Evolutionary conservation across 2,329 filamentous ascomycete species (phyloP), one percentile per base, ranked within the genome.

Genomic region (Fusarium coicis): DNA sequence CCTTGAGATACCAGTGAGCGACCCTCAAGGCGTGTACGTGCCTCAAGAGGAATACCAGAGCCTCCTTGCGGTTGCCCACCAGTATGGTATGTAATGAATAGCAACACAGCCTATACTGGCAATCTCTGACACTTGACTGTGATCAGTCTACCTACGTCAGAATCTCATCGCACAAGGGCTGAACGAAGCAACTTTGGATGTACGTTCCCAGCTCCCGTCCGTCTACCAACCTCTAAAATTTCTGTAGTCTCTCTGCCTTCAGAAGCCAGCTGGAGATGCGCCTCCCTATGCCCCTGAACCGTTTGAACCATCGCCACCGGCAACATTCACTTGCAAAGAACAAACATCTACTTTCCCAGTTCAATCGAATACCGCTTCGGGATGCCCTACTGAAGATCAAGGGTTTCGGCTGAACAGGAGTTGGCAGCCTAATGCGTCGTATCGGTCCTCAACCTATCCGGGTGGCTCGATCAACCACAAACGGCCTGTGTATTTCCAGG

Each of bases 11-110:
- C 34, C 57, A 10, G 23, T 34, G 7, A 60, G 42, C 23, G 56
- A 39, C 32, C 42, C 65, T 14, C 58, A 83, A 60, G 75, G 81
- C 21, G 83, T 93, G 52, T 87, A 85, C 63, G 87, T 94, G 61
- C 83, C 87, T 42, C 89, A 86, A 76, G 79, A 82, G 55, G 90
- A 94, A 77, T 89, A 94, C 81, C 86, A 91, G 55, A 80, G 80
- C 54, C 84, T 94, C 68, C 84, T 90, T 74, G 80, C 86, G 63
- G 72, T 75, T 61, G 83, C 85, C 55, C 84, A 82, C 66, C 86
- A 91, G 79, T 91, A 90, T 77, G 83, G 90, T 91, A 85, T 72
- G 83, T 26, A 28, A 10, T 37, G 16, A 37, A 37, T 15, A 16
- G 28, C 23, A 32, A 26, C 21, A 19, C 32, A 9, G 23, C 30